Percentiles rank a stretch among this genome's conserved stretches.
phyloP scores from a whole-genome alignment of 2,329 filamentous ascomycete genomes.

The Aureobasidium sp. region DNA sequence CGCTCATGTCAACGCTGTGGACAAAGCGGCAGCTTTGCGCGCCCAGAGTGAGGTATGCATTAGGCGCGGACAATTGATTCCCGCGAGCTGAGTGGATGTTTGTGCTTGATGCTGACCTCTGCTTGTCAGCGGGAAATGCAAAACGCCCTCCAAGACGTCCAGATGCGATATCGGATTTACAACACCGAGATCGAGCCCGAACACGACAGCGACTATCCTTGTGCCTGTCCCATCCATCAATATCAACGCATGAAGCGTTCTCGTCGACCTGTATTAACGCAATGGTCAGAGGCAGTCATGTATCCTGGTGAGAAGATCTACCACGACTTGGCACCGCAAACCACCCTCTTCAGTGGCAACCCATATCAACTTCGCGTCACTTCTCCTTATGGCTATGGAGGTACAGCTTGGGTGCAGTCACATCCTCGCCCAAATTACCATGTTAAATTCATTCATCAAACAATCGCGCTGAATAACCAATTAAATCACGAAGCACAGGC shows the following conservation, averaged over 20 bases:
- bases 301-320: slow-evolving; percentile 33
- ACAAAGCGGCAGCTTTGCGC: slow-evolving; percentile 29
- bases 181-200: slow-evolving; percentile 41
- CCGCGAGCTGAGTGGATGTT: too few relatives aligned
- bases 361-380: slow-evolving; percentile 26
- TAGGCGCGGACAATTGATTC: fast-evolving
- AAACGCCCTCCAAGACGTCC: slow-evolving; percentile 31
- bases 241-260: slow-evolving; percentile 29
- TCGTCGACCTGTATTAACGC: slow-evolving; percentile 31
- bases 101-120: not conserved
- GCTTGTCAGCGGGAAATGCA: slow-evolving; percentile 35
- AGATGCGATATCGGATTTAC: slow-evolving; percentile 32
- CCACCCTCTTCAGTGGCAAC: slow-evolving; percentile 24
- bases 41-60: slow-evolving; percentile 30
- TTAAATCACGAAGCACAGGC: slow-evolving; percentile 30
- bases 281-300: slow-evolving; percentile 39
- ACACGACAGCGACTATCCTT: slow-evolving; percentile 33
- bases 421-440: slow-evolving; percentile 26
- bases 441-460: slow-evolving; percentile 27
- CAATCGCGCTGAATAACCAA: slow-evolving; percentile 27
- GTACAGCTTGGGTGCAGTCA: slow-evolving; percentile 16
- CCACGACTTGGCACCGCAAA: slow-evolving; percentile 19
- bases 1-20: slow-evolving; percentile 30
- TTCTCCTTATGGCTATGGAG: slow-evolving; percentile 29
- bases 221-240: slow-evolving; percentile 32